A percentile compares a stretch with the other conserved stretches of the same genome.
Conservation (phyloP, 495 filamentous ascomycete species). For the Clavariopsis aquatica region DNA sequence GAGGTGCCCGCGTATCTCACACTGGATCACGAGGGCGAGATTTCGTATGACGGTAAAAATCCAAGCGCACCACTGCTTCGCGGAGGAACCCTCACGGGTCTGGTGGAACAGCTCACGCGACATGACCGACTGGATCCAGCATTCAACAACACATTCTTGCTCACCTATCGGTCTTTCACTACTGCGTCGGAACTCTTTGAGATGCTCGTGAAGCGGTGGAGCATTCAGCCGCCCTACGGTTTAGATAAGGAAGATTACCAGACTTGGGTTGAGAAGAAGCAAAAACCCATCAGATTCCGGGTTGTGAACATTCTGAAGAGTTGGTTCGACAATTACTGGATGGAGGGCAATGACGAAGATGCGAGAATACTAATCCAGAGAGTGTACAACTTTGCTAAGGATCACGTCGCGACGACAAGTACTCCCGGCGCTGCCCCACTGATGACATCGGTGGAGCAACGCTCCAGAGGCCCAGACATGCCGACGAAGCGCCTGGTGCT, state of each 20-base stretch:
- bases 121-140: constrained; percentile 94
- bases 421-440: constrained; percentile 82
- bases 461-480: constrained; percentile 80
- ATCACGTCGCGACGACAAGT: constrained; percentile 86
- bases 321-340: constrained; percentile 98
- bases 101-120: constrained; percentile 95
- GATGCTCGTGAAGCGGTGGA: constrained; percentile 85
- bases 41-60: constrained; percentile 82
- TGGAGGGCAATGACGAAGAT: constrained; percentile 84
- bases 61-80: constrained; percentile 68
- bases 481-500: constrained; percentile 84
- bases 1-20: constrained; percentile 80
- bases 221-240: constrained; percentile 87
- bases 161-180: constrained; percentile 96
- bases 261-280: constrained; percentile 88
- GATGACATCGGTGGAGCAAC: constrained; percentile 81
- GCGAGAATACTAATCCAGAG: constrained; percentile 82
- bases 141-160: constrained; percentile 96
- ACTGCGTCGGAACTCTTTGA: constrained; percentile 88
- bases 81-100: constrained; percentile 81
- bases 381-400: constrained; percentile 86
- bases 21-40: constrained; percentile 86
- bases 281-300: constrained; percentile 90
- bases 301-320: constrained; percentile 97
- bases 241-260: constrained; percentile 75